phyloP scores from a whole-genome alignment of 192 early-diverging fungal species.

The Jimgerdemannia flammicorona region DNA sequence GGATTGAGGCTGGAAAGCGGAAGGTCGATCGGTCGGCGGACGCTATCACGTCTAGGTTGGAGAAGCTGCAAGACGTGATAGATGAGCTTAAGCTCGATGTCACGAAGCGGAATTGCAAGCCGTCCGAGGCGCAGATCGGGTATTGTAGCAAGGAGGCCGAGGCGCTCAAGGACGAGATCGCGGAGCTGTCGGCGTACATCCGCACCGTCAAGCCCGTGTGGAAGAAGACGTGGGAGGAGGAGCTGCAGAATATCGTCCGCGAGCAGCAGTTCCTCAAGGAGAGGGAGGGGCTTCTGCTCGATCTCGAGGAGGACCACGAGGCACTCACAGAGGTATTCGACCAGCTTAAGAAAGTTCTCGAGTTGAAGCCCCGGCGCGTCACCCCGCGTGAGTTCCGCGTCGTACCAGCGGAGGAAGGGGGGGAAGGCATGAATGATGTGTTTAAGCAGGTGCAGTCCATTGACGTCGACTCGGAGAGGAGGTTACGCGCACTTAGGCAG shows the following conservation, averaged over 20 bases:
- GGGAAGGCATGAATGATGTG: constrained; percentile 62
- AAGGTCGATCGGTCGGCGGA: constrained; percentile 43
- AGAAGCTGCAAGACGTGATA: constrained; percentile 61
- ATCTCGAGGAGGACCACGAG: constrained; percentile 61
- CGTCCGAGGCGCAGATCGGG: constrained; percentile 47
- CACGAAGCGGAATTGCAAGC: constrained; percentile 60
- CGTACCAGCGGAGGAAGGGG: constrained; percentile 53
- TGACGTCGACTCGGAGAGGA: constrained; percentile 57
- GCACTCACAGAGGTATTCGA: constrained; percentile 54
- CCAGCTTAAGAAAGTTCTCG: constrained; percentile 59
- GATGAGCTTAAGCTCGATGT: constrained; percentile 75
- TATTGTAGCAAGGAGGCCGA: constrained; percentile 50
- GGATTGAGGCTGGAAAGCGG: constrained; percentile 46
- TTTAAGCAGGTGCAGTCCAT: constrained; percentile 67
- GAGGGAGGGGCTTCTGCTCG: constrained; percentile 64
- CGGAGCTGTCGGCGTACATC: constrained; percentile 54
- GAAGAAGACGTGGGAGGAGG: constrained; percentile 84
- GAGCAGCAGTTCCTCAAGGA: constrained; percentile 82
- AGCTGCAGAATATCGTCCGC: constrained; percentile 74
- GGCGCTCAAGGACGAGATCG: constrained; percentile 45
- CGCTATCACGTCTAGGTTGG: constrained; percentile 41
- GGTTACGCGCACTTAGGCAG: constrained; percentile 61
- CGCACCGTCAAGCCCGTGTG: constrained; percentile 60
- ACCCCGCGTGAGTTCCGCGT: constrained; percentile 50
- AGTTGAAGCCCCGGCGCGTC: constrained; percentile 37